These are phyloP conservation scores for Phytophthora melonis DNA, from an alignment of 352 stramenopile genomes.

Conservation along the genomic window DNA sequence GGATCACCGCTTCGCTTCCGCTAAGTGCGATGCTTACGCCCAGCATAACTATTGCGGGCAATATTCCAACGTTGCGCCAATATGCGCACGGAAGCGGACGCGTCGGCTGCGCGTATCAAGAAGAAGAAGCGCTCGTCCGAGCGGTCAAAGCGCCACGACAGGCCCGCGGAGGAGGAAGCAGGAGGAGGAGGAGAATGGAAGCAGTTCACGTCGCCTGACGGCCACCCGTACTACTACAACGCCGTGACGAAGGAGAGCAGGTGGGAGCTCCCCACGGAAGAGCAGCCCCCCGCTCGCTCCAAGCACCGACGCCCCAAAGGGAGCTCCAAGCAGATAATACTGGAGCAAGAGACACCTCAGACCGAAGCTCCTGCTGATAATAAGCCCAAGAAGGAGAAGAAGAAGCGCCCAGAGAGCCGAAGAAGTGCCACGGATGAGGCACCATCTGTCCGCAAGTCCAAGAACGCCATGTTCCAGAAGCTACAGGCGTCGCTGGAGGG, in stretches of 20 bases:
- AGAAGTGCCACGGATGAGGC: constrained; percentile 4
- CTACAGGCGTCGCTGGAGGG: constrained; percentile 70
- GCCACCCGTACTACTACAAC: constrained; percentile 75
- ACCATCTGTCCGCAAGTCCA: constrained; percentile 5
- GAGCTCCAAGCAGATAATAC: constrained; percentile 15
- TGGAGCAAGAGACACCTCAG: constrained; percentile 11
- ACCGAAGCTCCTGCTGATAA: neutral
- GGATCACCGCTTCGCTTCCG: too few relatives aligned
- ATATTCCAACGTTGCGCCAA: neutral
- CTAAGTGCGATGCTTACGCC: constrained; percentile 8
- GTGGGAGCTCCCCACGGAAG: constrained; percentile 58
- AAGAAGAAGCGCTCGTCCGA: constrained; percentile 35
- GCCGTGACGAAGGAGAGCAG: constrained; percentile 66
- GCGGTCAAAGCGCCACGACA: constrained; percentile 16
- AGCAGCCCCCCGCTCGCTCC: constrained; percentile 1
- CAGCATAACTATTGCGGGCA: neutral
- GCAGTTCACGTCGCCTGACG: constrained; percentile 66
- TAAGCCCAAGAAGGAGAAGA: constrained; percentile 17
- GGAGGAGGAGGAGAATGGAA: constrained; percentile 48
- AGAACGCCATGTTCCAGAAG: constrained; percentile 55
- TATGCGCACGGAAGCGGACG: constrained; percentile 10
- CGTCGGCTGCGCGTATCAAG: constrained; percentile 16
- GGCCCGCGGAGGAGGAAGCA: neutral
- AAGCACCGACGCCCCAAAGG: constrained; percentile 21
- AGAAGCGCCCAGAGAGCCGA: constrained; percentile 5